Evolutionary conservation across 2,329 filamentous ascomycete genomes (phyloP), one percentile per base, ranked within the genome.

Genomic region (Cercospora brassicicola): DNA sequence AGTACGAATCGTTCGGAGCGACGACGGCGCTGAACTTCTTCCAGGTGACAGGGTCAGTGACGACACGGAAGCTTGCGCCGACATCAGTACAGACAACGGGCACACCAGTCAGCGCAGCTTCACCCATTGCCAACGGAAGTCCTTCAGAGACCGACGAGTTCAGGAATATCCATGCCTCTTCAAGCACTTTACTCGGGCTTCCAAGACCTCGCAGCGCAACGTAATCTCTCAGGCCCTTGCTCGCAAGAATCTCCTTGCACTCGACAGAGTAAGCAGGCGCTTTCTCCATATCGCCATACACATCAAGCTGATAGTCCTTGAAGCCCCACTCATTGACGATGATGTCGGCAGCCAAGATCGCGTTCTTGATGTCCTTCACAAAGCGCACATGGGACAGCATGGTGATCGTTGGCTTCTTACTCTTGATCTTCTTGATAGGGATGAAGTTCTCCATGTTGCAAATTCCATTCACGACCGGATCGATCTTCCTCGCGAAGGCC

Each of bases 291-390:
- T 84, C 85, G 18, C 86, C 86, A 71, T 88, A 88, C 20, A 88
- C 83, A 66, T 86, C 82, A 1, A 88, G 81, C 67, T 82, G 81
- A 75, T 88, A 88, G 64, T 88, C 85, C 20, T 79, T 82, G 74
- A 88, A 87, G 28, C 86, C 86, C 81, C 83, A 88, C 71, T 85
- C 81, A 74, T 88, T 87, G 73, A 88, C 82, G 71, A 88, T 88
- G 68, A 88, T 82, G 70, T 88, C 86, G 6, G 86, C 85, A 9
- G 86, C 85, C 13, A 87, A 78, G 42, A 88, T 83, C 15, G 86
- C 86, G 3, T 82, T 87, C 76, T 87, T 87, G 76, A 88, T 86
- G 67, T 88, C 86, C 74, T 88, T 88, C 73, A 73, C 82, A 73
- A 81, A 82, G 9, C 83, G 82, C 2, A 85, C 80, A 71, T 88